These are phyloP conservation scores for Ophiostoma fasciatum DNA, from an alignment of 2,329 filamentous ascomycete species.

Conservation along the genomic window DNA sequence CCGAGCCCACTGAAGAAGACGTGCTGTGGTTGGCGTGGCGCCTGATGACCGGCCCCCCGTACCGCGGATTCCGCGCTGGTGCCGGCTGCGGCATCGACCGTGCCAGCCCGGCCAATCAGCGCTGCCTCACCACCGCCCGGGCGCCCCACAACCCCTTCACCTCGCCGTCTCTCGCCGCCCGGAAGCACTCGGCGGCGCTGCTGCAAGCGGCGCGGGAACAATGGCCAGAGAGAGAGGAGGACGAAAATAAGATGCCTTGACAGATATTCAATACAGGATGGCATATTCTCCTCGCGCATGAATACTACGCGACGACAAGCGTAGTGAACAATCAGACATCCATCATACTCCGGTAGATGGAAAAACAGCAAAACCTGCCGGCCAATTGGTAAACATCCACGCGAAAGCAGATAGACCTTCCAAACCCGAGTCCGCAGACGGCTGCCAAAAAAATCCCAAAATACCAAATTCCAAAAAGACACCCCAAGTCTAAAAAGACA, in stretches of 20 bases:
- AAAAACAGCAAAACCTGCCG: no score
- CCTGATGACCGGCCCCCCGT: conserved; percentile 11
- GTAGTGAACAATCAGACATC: no score
- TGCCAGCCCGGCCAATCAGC: neutral
- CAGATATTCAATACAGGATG: neutral
- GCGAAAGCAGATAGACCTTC: no score
- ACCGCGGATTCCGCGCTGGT: conserved; percentile 10
- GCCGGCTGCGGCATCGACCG: neutral
- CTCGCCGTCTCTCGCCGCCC: neutral
- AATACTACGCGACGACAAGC: no score
- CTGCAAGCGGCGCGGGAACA: no score
- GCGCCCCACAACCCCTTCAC: neutral
- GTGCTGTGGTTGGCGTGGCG: conserved; percentile 15
- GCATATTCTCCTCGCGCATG: neutral
- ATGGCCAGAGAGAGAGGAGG: no score
- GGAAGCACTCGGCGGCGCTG: neutral
- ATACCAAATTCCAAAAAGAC: no score
- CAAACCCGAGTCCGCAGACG: no score
- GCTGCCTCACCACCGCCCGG: neutral
- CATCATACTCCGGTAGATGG: no score
- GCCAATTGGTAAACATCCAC: no score
- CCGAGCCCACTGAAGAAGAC: conserved; percentile 15
- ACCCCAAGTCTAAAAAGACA: conserved; percentile 25
- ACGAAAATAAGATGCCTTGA: neutral
- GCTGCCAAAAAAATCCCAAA: no score